Evolutionary conservation across 768 basidiomycete species (phyloP).

Genomic region (Leucocoprinus birnbaumii): DNA sequence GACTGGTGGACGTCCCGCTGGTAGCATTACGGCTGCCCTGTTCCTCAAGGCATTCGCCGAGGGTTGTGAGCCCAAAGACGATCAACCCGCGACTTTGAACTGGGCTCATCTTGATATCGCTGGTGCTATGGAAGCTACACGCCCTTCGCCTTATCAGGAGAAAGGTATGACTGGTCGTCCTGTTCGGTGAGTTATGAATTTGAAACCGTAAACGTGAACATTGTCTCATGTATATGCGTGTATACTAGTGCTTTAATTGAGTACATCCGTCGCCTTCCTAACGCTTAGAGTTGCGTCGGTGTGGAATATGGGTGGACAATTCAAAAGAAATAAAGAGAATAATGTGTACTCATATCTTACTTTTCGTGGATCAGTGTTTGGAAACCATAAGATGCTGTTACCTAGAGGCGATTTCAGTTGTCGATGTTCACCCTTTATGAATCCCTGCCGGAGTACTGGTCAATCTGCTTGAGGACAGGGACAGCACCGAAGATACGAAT

Average conservation of each 20-base stretch:
- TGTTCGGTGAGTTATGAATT: conserved; percentile 54
- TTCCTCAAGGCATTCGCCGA: conserved; percentile 85
- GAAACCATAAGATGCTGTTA: too few species aligned
- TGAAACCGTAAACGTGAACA: not conserved
- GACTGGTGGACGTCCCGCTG: conserved; percentile 72
- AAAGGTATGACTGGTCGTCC: conserved; percentile 81
- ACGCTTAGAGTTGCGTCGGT: conserved; percentile 18
- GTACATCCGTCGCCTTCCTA: conserved; percentile 33
- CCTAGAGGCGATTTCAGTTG: too few species aligned
- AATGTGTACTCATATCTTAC: not conserved
- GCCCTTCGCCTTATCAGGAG: conserved; percentile 59
- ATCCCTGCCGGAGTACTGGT: too few species aligned
- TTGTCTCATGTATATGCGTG: conserved; percentile 1
- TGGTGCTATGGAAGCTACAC: conserved; percentile 67
- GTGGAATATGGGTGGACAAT: too few species aligned
- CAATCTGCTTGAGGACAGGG: too few species aligned
- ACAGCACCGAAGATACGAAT: too few species aligned
- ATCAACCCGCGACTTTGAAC: conserved; percentile 49
- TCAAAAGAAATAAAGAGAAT: not conserved
- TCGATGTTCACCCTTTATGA: too few species aligned
- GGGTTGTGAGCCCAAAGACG: conserved; percentile 64
- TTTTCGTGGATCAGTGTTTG: not conserved
- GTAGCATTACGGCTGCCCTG: conserved; percentile 78
- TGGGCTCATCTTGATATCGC: conserved; percentile 93
- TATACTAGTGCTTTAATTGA: conserved; percentile 34